Evolutionary conservation across 1,139 yeast species (phyloP).

Genomic region (Blastobotrys persicus): DNA sequence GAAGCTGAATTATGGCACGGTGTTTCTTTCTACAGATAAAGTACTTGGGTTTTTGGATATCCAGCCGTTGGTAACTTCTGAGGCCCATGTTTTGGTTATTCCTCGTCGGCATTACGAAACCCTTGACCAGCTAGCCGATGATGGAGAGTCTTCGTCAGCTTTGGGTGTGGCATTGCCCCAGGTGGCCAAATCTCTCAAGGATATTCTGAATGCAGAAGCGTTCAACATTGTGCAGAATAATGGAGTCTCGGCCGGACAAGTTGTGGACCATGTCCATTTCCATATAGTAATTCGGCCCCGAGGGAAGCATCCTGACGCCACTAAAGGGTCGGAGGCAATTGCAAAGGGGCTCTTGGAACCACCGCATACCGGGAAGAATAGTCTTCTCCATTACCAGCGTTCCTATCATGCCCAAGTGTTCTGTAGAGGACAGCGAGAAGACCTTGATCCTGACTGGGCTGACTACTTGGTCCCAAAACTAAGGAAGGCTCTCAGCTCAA

Average conservation of each 20-base stretch:
- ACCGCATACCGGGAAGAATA: slow-evolving; percentile 9
- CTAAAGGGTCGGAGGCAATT: slow-evolving; percentile 13
- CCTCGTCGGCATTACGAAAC: slow-evolving; percentile 83
- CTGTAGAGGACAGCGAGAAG: slow-evolving; percentile 35
- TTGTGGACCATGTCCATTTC: slow-evolving; percentile 87
- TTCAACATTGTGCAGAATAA: slow-evolving; percentile 84
- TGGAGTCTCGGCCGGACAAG: slow-evolving; percentile 84
- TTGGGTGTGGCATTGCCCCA: slow-evolving; percentile 68
- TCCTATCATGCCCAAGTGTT: slow-evolving; percentile 30
- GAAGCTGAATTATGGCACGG: slow-evolving; percentile 20
- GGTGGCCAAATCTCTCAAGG: slow-evolving; percentile 53
- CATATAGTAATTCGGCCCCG: slow-evolving; percentile 44
- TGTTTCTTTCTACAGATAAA: slow-evolving; percentile 29
- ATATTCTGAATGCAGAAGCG: slow-evolving; percentile 61
- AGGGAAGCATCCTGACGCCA: slow-evolving; percentile 12
- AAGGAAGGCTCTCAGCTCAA: slow-evolving; percentile 5
- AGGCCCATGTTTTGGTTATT: slow-evolving; percentile 75
- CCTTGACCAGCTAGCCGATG: slow-evolving; percentile 76
- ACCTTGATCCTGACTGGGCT: slow-evolving; percentile 31
- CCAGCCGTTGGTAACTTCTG: slow-evolving; percentile 59
- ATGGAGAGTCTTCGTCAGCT: slow-evolving; percentile 59
- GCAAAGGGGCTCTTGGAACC: slow-evolving; percentile 10
- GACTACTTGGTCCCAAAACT: slow-evolving; percentile 21
- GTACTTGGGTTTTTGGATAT: slow-evolving; percentile 67
- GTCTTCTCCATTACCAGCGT: slow-evolving; percentile 18